These are phyloP conservation scores for Pelargonium australe DNA, from an alignment of 441 rosid genomes.

Conservation along the genomic window DNA sequence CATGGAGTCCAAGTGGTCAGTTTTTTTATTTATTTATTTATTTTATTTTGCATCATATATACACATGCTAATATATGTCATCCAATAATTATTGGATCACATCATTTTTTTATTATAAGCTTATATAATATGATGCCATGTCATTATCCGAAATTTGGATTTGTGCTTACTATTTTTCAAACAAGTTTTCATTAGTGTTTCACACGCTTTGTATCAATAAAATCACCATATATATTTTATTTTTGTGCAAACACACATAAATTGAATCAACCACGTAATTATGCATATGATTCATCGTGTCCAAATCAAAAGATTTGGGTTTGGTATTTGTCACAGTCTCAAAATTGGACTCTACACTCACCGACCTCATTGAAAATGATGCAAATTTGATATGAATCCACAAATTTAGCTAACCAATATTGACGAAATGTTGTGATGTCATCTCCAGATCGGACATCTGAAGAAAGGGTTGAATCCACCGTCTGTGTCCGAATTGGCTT, in stretches of 20 bases:
- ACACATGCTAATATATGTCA: not conserved
- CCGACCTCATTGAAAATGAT: too few species aligned
- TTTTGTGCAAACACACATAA: not conserved
- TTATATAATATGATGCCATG: too few species aligned
- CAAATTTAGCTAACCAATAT: too few species aligned
- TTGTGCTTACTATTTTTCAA: too few species aligned
- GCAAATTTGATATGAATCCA: too few species aligned
- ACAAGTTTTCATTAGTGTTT: not conserved
- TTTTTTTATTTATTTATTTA: not conserved
- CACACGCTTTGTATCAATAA: not conserved
- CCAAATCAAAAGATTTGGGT: slow-evolving; percentile 4
- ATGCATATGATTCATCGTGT: not conserved
- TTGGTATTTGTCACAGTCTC: not conserved
- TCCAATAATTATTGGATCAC: too few species aligned
- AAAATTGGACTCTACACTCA: not conserved
- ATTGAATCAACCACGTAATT: not conserved
- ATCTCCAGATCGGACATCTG: slow-evolving; percentile 64
- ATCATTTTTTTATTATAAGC: too few species aligned
- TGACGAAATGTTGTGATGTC: not conserved
- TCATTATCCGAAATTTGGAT: too few species aligned
- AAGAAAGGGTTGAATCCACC: slow-evolving; percentile 86
- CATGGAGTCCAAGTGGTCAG: slow-evolving; percentile 71
- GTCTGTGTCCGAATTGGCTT: slow-evolving; percentile 55
- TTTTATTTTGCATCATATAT: too few species aligned
- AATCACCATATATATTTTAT: not conserved